Evolutionary conservation across 441 rosid genomes (phyloP).

Genomic region (Corymbia calophylla): DNA sequence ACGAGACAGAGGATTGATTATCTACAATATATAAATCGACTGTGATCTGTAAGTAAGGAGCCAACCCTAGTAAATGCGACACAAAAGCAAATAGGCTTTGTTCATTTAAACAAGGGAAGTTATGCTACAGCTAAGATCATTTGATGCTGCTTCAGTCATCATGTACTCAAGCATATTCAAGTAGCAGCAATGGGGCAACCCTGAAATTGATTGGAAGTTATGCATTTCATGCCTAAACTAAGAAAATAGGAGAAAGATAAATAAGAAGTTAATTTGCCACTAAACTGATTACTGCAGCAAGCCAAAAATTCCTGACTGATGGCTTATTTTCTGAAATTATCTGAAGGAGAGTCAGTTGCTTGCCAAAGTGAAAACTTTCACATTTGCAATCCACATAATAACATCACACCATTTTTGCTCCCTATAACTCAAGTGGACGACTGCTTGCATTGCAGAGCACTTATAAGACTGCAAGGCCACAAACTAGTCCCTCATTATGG

Average conservation of each 20-base stretch:
- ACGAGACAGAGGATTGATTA: neutral
- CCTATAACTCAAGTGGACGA: rapidly evolving
- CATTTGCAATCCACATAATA: neutral
- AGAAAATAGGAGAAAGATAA: neutral
- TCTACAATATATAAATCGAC: neutral
- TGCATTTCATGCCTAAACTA: neutral
- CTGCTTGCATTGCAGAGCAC: neutral
- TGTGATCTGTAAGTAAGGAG: neutral
- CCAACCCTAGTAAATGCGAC: neutral
- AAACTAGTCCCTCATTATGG: neutral
- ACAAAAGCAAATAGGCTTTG: neutral
- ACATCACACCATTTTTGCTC: neutral
- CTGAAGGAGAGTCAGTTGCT: neutral
- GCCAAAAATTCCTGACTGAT: neutral
- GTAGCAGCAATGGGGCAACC: neutral
- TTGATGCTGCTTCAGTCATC: neutral
- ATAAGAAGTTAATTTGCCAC: neutral
- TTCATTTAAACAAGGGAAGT: neutral
- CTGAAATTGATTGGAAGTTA: neutral
- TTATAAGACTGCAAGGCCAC: neutral
- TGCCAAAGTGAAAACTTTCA: neutral
- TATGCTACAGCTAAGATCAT: neutral
- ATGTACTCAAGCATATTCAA: neutral
- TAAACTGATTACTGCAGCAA: neutral
- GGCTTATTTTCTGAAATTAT: neutral